Evolutionary conservation across 2,329 filamentous ascomycete species (phyloP), one percentile per base, ranked within the genome.

Genomic region (Spiromastix sp.): DNA sequence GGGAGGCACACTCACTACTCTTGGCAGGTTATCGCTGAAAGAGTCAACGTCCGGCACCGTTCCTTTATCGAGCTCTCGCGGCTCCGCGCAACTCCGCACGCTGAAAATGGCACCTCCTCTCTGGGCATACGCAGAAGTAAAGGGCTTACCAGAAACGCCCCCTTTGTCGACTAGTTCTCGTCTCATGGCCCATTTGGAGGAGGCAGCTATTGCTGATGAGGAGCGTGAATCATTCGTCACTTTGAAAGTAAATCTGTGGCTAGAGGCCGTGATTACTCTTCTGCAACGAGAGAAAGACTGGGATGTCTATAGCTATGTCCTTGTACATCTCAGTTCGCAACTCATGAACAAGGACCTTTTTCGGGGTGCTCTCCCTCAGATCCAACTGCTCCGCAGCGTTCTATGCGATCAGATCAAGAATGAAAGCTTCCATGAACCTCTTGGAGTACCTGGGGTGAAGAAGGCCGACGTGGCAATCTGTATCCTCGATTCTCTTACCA

Each of bases 261-360:
- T 93, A n/a, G 81, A 87, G 43, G 70, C 77, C 8, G 68, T 93
- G 24, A 72, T 85, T 17, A 68, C 70, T n/a, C 63, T 91, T n/a
- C 63, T 93, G 28, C 76, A 81, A 44, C 71, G 77, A 37, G 81
- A 80, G 26, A 74, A 76, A 31, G 80, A 91, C 42, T 96, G 89
- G 87, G 86, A 96, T 54, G 67, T 93, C 2, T 94, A 93, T 65
- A 89, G 85, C 57, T 95, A 89, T 53, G 73, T 89, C 12, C 67
- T 98, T 19, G 82, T 85, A 4, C 84, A 94, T 55, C 65, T 95
- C 7, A 83, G 85, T 1, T 81, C 84, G 18, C 89, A 96, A 49
- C 68, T 98, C 15, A 83, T 80, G 56, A 98, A 98, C 48, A 85
- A 91, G 51, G 79, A 84, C 9, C 68, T 96, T 10, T 95, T 95